phyloP scores from a whole-genome alignment of 352 stramenopile genomes.

The Thalassiosira mediterranea region DNA sequence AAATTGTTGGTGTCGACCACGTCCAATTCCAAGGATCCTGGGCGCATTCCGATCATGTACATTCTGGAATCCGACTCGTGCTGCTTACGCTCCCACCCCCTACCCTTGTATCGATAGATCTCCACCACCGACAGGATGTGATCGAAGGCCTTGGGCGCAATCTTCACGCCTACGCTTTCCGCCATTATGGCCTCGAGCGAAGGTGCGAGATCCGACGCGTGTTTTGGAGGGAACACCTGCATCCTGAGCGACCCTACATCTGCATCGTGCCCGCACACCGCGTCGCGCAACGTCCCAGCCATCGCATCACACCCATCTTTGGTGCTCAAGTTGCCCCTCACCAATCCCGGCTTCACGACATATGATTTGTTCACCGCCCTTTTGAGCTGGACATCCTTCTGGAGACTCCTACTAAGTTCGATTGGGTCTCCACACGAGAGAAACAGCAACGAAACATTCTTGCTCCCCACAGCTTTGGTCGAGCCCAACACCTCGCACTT shows the following conservation, averaged over 20 bases:
- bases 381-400: background rate
- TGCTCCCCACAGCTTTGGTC: background rate
- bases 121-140: conserved; percentile 10
- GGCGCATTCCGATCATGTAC: conserved; percentile 8
- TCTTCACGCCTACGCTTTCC: background rate
- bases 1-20: conserved; percentile 16
- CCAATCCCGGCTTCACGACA: conserved; percentile 11
- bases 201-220: background rate
- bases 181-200: conserved; percentile 4
- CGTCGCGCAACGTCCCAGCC: background rate
- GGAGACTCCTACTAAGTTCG: conserved; percentile 6
- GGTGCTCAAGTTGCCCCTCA: conserved; percentile 2
- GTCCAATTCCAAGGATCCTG: conserved; percentile 7
- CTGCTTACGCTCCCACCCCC: conserved; percentile 5
- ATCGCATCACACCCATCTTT: conserved; percentile 10
- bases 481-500: background rate
- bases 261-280: background rate
- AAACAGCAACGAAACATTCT: conserved; percentile 8
- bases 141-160: conserved; percentile 10
- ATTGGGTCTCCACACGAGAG: conserved; percentile 11
- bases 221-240: conserved; percentile 14
- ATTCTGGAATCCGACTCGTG: background rate
- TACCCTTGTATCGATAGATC: conserved; percentile 15
- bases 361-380: conserved; percentile 23
- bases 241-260: conserved; percentile 15